A percentile compares a stretch with the other conserved stretches of the same genome.
These are phyloP conservation scores for Brasenia schreberi DNA, from an alignment of 164 flowering plant genomes.

Conservation along the genomic window DNA sequence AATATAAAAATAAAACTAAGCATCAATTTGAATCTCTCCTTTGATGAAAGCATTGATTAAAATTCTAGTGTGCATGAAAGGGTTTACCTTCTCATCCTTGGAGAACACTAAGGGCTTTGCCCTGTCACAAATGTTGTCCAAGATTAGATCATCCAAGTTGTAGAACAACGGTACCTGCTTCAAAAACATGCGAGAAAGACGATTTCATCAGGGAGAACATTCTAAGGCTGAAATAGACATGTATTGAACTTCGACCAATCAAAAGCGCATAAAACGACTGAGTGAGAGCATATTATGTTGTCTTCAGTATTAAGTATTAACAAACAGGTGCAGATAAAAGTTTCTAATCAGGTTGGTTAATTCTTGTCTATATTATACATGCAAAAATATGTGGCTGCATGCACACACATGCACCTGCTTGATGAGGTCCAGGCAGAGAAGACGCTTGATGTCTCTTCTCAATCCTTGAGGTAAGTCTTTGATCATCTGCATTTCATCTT, in stretches of 20 bases:
- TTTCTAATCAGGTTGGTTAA: no score
- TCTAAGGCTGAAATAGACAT: no score
- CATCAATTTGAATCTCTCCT: no score
- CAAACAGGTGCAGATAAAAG: neutral
- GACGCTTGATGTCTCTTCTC: constrained; percentile 80
- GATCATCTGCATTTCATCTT: constrained; percentile 83
- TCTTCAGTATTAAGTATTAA: neutral
- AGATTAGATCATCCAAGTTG: constrained; percentile 77
- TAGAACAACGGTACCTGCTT: constrained; percentile 76
- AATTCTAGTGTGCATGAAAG: neutral
- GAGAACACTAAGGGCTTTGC: constrained; percentile 67
- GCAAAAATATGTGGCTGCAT: neutral
- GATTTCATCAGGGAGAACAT: no score
- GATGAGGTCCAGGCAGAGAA: constrained; percentile 75
- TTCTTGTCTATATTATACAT: neutral
- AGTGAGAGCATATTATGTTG: neutral
- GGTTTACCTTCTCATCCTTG: constrained; percentile 72
- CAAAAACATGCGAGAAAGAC: no score
- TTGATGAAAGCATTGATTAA: no score
- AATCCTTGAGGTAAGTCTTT: constrained; percentile 90
- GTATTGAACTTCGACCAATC: no score
- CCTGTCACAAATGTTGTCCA: constrained; percentile 88
- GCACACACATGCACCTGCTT: constrained; percentile 39
- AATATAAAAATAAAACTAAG: no score
- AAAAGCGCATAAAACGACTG: neutral